Conservation (phyloP, 2,329 filamentous ascomycete species). For the Epichloe elymi region DNA sequence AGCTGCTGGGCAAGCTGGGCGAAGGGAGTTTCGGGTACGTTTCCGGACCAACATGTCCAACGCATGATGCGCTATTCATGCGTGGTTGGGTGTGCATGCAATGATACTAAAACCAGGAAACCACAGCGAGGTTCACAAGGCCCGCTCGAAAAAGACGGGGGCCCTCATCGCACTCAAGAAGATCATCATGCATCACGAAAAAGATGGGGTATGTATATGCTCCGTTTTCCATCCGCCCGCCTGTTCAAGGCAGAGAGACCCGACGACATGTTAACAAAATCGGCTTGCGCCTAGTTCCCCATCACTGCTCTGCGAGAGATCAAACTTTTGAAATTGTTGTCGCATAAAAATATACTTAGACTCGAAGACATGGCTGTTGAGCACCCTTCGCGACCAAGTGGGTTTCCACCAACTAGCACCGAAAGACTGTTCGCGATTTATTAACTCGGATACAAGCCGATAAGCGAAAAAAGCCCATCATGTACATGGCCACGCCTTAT, state of each 20-base stretch:
- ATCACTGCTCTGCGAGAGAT: constrained; percentile 96
- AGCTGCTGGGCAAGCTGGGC: constrained; percentile 70
- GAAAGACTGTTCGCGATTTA: background rate
- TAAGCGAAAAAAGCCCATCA: constrained; percentile 68
- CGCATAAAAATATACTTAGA: constrained; percentile 73
- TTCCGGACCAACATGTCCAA: background rate
- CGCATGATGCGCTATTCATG: no score
- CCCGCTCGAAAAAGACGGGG: constrained; percentile 61
- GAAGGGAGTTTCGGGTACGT: constrained; percentile 87
- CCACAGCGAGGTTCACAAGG: constrained; percentile 75
- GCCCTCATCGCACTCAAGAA: constrained; percentile 84
- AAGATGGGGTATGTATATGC: constrained; percentile 60
- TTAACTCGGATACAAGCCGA: constrained; percentile 36
- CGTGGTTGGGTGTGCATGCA: no score
- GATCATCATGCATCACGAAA: constrained; percentile 99
- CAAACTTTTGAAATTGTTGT: constrained; percentile 91
- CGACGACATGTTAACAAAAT: background rate
- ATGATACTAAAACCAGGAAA: background rate
- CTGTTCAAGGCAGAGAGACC: no score
- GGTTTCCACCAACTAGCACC: constrained; percentile 11
- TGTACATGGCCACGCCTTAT: constrained; percentile 98
- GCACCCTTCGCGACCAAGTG: constrained; percentile 48
- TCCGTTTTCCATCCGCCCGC: background rate
- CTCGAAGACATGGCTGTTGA: constrained; percentile 97
- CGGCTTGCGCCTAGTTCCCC: constrained; percentile 52